These are phyloP conservation scores for Taphrina flavorubra DNA, from an alignment of 1,139 yeast species.

Conservation along the genomic window DNA sequence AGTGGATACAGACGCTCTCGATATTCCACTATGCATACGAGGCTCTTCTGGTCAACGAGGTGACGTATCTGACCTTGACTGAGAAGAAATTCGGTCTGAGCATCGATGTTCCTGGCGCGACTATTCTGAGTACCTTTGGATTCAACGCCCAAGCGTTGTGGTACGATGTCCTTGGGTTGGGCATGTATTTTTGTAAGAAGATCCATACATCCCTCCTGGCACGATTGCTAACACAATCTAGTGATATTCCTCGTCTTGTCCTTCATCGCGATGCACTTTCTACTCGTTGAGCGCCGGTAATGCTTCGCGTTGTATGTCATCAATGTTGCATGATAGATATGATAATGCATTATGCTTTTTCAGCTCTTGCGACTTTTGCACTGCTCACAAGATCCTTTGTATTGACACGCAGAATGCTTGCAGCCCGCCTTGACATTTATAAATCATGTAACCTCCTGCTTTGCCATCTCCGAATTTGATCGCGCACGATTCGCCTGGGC, in stretches of 20 bases:
- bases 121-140: conserved; percentile 92
- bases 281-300: conserved; percentile 76
- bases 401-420: no score
- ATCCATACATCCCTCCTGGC: conserved; percentile 45
- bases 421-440: no score
- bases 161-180: conserved; percentile 65
- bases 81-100: conserved; percentile 91
- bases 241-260: conserved; percentile 67
- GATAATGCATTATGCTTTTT: no score
- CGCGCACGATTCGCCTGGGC: conserved; percentile 25
- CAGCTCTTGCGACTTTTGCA: no score
- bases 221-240: conserved; percentile 43
- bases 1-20: conserved; percentile 82
- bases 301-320: not conserved
- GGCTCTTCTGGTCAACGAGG: conserved; percentile 89
- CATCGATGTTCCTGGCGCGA: conserved; percentile 98
- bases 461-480: conserved; percentile 4
- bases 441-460: not conserved
- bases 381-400: no score
- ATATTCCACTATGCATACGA: conserved; percentile 96
- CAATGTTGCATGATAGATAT: no score
- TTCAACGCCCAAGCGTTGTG: conserved; percentile 79
- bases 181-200: conserved; percentile 53
- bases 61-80: conserved; percentile 78
- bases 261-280: conserved; percentile 71